These are phyloP conservation scores for Pythium monospermum DNA, from an alignment of 352 stramenopile genomes.

Conservation along the genomic window DNA sequence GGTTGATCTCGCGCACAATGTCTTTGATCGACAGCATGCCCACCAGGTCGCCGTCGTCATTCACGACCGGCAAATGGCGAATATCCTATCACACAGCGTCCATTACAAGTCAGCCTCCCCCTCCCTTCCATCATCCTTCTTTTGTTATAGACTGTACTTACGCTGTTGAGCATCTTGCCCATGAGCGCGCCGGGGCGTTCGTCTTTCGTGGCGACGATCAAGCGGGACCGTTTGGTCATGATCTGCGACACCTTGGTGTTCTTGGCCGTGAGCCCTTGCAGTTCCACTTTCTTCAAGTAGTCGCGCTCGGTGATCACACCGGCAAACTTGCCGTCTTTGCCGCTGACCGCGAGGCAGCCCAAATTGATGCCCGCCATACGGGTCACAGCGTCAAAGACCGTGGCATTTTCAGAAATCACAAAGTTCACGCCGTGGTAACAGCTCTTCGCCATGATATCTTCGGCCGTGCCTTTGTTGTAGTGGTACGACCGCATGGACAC, in stretches of 20 bases:
- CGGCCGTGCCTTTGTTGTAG: conserved; percentile 81
- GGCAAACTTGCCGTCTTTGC: conserved; percentile 85
- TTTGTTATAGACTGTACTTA: too few species aligned
- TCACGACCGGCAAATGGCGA: conserved; percentile 93
- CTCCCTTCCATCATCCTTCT: too few species aligned
- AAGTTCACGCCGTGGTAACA: conserved; percentile 95
- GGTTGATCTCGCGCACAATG: conserved; percentile 84
- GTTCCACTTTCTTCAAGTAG: conserved; percentile 95
- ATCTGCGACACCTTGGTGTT: conserved; percentile 90
- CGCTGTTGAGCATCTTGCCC: conserved; percentile 94
- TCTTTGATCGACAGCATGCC: conserved; percentile 95
- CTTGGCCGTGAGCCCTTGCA: conserved; percentile 88
- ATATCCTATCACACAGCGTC: conserved; percentile 59
- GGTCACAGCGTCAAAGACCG: conserved; percentile 93
- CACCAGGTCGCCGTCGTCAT: conserved; percentile 85
- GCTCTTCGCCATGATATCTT: conserved; percentile 90
- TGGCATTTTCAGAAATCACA: conserved; percentile 89
- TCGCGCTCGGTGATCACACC: conserved; percentile 93
- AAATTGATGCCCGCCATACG: conserved; percentile 94
- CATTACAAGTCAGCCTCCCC: too few species aligned
- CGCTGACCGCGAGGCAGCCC: conserved; percentile 88
- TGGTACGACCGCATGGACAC: conserved; percentile 30
- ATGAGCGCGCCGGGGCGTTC: conserved; percentile 91
- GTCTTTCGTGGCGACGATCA: conserved; percentile 82
- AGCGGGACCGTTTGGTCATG: conserved; percentile 89